Evolutionary conservation across 2,329 filamentous ascomycete genomes (phyloP).

Genomic region (Arthrobotrys musiformis): DNA sequence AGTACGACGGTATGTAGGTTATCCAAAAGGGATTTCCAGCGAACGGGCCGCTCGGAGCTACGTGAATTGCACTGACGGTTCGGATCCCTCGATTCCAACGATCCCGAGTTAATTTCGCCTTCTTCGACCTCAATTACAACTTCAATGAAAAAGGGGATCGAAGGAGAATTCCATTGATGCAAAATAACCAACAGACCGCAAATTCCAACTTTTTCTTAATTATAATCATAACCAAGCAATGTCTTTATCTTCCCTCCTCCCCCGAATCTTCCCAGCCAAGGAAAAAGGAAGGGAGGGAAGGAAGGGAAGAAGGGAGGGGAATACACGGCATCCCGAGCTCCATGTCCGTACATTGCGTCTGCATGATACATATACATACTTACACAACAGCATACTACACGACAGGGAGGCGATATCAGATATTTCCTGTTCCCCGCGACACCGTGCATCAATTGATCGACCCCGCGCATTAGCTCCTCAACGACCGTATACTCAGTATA

Average conservation of each 20-base stretch:
- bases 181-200: not conserved
- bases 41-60: slow-evolving; percentile 15
- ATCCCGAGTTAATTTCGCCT: slow-evolving; percentile 2
- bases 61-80: not conserved
- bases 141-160: not conserved
- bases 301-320: not conserved
- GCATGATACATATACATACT: not conserved
- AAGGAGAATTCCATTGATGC: slow-evolving; percentile 10
- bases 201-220: not conserved
- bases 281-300: not conserved
- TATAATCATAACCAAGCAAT: not conserved
- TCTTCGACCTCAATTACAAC: not conserved
- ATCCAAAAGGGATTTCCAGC: not conserved
- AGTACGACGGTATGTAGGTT: not conserved
- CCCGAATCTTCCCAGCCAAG: not conserved
- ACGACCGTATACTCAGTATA: no score
- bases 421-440: no score
- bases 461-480: no score
- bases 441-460: no score
- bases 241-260: not conserved
- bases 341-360: not conserved
- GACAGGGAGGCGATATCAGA: no score
- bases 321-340: not conserved
- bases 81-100: slow-evolving; percentile 15
- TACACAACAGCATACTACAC: no score